Evolutionary conservation across 345 rosid species (phyloP), one percentile per base, ranked within the genome.

Genomic region (Angophora floribunda): DNA sequence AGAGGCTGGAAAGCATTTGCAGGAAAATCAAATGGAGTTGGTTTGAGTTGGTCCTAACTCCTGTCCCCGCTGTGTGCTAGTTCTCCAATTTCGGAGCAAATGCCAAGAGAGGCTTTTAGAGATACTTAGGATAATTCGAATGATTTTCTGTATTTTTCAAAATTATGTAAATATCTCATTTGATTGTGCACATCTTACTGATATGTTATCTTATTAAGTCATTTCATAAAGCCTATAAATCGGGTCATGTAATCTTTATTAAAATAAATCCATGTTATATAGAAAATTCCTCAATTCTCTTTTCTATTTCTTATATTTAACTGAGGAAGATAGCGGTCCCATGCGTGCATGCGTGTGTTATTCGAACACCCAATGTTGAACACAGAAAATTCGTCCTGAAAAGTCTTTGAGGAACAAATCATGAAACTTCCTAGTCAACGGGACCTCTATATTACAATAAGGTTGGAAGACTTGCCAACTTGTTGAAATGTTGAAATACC

Each of bases 351-450:
- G 13, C n/a, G 13, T 2, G n/a, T 12, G 9, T 57, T 10, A 24
- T 57, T 24, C 7, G 6, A 9, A 13, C 3, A 24, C 0, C 14
- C 13, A 24, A 24, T 24, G 65, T 52, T 3, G 7, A 24, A 24
- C 65, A 24, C 65, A n/a, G n/a, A 26, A 57, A 57, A 57, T 57
- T 57, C 24, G n/a, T 5, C 14, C n/a, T 0, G 14, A 26, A 57
- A 61, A 61, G 30, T 26, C 67, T 28, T 36, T 12, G 30, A 61
- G 16, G 67, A 61, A 1, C 7, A 61, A 12, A 5, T 30, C 32
- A 61, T 26, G 67, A 61, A 61, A 61, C 67, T 26, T 61, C 67
- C 15, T 26, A 28, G 16, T 61, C 67, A 12, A 61, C 7, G 2
- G 16, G 15, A 28, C 67, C 65, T 61, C 14, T 26, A 59, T 10